Conservation (phyloP, 176 grass and related monocot genomes). For the Pontederia crassipes region DNA sequence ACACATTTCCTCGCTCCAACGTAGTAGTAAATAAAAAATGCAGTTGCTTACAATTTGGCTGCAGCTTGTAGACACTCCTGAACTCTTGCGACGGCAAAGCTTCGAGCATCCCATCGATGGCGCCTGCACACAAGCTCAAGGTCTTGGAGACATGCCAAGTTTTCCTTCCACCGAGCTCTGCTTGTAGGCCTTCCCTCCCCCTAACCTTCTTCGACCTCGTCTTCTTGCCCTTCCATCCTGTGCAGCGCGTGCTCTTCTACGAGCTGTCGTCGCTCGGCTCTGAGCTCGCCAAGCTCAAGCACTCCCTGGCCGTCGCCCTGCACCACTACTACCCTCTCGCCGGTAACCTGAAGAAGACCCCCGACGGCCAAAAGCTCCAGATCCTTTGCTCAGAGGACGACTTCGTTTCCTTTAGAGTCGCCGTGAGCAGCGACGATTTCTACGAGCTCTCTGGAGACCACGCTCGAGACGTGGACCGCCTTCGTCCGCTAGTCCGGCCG, state of each 20-base stretch:
- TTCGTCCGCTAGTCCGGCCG: constrained; percentile 16
- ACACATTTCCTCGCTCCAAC: no score
- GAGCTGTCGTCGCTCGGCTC: neutral
- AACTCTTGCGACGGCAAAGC: no score
- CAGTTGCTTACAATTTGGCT: no score
- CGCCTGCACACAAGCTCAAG: neutral
- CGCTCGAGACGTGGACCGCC: constrained; percentile 20
- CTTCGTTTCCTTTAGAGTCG: neutral
- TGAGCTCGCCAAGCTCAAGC: constrained; percentile 7
- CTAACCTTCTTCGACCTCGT: neutral
- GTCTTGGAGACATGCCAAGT: constrained; percentile 1
- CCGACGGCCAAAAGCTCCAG: neutral
- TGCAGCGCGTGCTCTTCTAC: constrained; percentile 3
- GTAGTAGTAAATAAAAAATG: no score
- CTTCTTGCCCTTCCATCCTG: neutral
- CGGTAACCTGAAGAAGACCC: neutral
- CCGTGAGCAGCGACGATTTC: constrained; percentile 2
- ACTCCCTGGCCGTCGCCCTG: constrained; percentile 1
- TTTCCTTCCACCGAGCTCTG: neutral
- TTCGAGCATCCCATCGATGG: no score
- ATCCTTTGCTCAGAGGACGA: neutral
- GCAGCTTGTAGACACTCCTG: no score
- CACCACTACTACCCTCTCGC: constrained; percentile 5
- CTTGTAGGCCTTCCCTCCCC: neutral
- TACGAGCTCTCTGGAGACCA: neutral